Evolutionary conservation across 768 basidiomycete species (phyloP).

Genomic region (Suillus tomentosus): DNA sequence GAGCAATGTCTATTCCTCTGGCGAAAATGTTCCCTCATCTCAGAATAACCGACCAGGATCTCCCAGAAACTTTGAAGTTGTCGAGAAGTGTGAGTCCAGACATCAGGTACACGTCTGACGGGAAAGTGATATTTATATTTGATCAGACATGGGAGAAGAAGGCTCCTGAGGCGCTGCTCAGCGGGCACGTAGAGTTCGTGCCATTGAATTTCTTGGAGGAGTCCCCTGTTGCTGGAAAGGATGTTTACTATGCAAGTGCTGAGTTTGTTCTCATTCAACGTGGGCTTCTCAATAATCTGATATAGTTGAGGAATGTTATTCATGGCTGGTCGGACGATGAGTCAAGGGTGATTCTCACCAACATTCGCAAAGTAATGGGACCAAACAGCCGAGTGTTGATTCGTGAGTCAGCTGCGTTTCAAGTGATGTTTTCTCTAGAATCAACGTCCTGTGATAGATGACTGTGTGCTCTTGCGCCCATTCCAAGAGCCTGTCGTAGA

Average conservation of each 20-base stretch:
- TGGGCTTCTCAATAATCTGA: no score
- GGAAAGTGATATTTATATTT: background rate
- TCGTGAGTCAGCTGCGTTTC: no score
- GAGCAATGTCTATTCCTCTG: conserved; percentile 29
- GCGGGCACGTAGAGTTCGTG: conserved; percentile 19
- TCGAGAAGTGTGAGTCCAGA: background rate
- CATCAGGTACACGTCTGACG: background rate
- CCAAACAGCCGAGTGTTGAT: no score
- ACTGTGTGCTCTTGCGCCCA: no score
- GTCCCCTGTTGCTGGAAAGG: conserved; percentile 19
- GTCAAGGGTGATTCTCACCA: no score
- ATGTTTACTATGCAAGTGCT: conserved; percentile 17
- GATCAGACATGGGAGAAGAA: conserved; percentile 18
- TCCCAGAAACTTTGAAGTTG: conserved; percentile 29
- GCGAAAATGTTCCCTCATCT: conserved; percentile 28
- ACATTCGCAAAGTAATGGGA: no score
- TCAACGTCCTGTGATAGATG: no score
- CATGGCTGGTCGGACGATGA: no score
- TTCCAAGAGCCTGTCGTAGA: no score
- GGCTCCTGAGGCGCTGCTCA: conserved; percentile 23
- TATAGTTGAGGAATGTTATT: no score
- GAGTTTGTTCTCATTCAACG: background rate
- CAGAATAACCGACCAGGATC: conserved; percentile 30
- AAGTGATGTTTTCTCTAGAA: no score
- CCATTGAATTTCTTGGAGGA: conserved; percentile 26